Conservation (phyloP, 192 early-diverging fungal genomes). For the Coemansia sp. region DNA sequence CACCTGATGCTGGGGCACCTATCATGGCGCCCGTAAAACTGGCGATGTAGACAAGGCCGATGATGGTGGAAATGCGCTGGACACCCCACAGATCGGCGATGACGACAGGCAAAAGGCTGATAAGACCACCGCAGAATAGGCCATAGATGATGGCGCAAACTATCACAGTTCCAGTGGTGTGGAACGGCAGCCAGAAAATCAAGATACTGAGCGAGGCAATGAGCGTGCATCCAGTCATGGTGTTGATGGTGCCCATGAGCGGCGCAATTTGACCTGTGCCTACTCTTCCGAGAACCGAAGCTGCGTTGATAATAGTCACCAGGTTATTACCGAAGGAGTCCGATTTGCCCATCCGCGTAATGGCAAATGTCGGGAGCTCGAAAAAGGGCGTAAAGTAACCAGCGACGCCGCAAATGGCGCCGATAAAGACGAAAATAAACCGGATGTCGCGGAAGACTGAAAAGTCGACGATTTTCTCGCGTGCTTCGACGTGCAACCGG, state of each 20-base stretch:
- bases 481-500: constrained; percentile 10
- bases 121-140: constrained; percentile 61
- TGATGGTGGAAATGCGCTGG: constrained; percentile 59
- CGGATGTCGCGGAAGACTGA: constrained; percentile 43
- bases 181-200: constrained; percentile 60
- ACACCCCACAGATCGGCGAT: constrained; percentile 61
- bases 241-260: constrained; percentile 63
- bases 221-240: constrained; percentile 52
- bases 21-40: constrained; percentile 53
- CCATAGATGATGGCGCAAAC: constrained; percentile 59
- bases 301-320: constrained; percentile 67
- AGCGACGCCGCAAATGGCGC: constrained; percentile 47
- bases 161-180: constrained; percentile 36
- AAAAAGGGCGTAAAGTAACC: constrained; percentile 66
- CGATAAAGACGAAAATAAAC: constrained; percentile 43
- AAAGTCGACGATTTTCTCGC: constrained; percentile 52
- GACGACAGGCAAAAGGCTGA: constrained; percentile 59
- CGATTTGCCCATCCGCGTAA: constrained; percentile 43
- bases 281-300: constrained; percentile 65
- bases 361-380: constrained; percentile 47
- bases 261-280: constrained; percentile 64
- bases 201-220: constrained; percentile 49
- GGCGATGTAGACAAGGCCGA: constrained; percentile 58
- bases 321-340: constrained; percentile 55
- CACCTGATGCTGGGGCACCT: constrained; percentile 57